Evolutionary conservation across 176 grass and related monocot genomes (phyloP).

Genomic region (Canna indica): DNA sequence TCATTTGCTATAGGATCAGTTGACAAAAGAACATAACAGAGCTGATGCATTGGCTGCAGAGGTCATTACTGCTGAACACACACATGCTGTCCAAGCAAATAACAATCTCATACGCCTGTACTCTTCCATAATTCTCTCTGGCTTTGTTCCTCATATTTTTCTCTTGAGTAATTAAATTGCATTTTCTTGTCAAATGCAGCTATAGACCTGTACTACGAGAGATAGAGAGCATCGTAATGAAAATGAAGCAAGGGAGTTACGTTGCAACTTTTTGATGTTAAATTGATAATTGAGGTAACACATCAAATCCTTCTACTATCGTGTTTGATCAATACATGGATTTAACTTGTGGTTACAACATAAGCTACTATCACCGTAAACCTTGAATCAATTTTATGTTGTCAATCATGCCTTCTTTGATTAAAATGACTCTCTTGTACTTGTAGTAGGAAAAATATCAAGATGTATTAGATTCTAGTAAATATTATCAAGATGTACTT

Average conservation of each 20-base stretch:
- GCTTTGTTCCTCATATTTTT: neutral
- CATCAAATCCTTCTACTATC: neutral
- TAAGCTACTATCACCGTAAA: neutral
- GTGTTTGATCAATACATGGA: neutral
- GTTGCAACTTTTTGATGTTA: constrained; percentile 8
- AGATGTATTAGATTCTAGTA: neutral
- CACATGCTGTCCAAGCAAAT: constrained; percentile 52
- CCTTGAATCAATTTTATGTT: too few relatives aligned
- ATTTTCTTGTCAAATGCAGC: constrained; percentile 34
- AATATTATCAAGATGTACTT: too few relatives aligned
- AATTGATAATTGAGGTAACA: neutral
- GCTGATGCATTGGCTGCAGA: constrained; percentile 52
- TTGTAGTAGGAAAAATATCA: neutral
- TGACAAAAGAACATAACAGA: constrained; percentile 69
- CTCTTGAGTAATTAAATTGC: constrained; percentile 7
- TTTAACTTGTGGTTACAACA: neutral
- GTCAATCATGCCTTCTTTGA: too few relatives aligned
- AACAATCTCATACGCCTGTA: constrained; percentile 68
- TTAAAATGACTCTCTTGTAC: too few relatives aligned
- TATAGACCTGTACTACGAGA: constrained; percentile 76
- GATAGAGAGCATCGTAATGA: constrained; percentile 75
- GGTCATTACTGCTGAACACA: constrained; percentile 69
- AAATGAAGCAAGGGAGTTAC: constrained; percentile 99
- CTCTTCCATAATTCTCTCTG: constrained; percentile 10
- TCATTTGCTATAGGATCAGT: constrained; percentile 42